Percentiles rank a stretch among this genome's conserved stretches.
Evolutionary conservation across 495 filamentous ascomycete species (phyloP).

Genomic region (Paragyromitra xinjiangensis): DNA sequence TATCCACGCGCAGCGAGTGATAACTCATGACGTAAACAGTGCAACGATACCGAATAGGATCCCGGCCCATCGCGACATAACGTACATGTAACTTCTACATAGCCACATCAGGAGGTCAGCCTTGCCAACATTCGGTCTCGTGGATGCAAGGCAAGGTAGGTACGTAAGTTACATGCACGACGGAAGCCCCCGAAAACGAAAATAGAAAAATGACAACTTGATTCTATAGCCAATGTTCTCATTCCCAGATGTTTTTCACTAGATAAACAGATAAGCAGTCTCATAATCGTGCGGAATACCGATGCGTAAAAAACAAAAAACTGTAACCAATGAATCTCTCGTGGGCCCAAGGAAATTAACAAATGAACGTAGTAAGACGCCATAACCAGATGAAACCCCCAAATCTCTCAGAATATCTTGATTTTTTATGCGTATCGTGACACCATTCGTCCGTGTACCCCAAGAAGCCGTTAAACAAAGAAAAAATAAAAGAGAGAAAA

Average conservation of each 20-base stretch:
- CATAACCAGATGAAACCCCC: constrained; percentile 22
- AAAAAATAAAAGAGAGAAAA: constrained; percentile 1
- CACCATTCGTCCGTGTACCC: constrained; percentile 1
- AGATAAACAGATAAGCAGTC: background rate
- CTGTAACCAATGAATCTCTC: background rate
- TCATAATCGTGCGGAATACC: background rate
- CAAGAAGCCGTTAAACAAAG: constrained; percentile 3
- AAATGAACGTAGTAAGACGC: constrained; percentile 10
- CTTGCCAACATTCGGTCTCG: background rate
- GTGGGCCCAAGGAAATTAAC: background rate
- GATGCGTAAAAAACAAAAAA: background rate
- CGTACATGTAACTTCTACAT: background rate
- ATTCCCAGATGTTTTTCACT: background rate
- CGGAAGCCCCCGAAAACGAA: background rate
- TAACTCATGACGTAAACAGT: background rate
- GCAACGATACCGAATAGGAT: background rate
- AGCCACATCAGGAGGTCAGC: background rate
- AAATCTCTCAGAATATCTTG: background rate
- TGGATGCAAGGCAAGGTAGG: background rate
- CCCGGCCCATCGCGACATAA: background rate
- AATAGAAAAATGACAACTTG: background rate
- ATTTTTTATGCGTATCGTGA: constrained; percentile 8
- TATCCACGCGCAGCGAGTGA: background rate
- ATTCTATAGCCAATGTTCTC: background rate
- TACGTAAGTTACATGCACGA: background rate